A percentile compares a stretch with the other conserved stretches of the same genome.
Evolutionary conservation across 768 basidiomycete genomes (phyloP).

Genomic region (Butyriboletus loyo): DNA sequence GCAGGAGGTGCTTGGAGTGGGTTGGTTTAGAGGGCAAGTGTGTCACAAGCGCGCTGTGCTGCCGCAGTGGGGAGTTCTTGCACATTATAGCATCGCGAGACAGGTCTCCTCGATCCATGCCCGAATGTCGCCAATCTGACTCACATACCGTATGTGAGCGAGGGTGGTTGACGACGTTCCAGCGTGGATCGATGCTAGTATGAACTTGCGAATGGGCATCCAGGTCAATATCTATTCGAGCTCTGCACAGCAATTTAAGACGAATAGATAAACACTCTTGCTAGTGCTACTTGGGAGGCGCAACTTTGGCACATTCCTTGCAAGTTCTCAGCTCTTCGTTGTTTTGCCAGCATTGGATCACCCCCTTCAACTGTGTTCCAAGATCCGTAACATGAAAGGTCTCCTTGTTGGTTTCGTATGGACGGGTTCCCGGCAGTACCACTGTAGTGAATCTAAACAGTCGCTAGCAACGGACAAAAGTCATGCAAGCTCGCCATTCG

Average conservation of each 20-base stretch:
- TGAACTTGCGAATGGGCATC: no score
- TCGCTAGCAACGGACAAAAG: not conserved
- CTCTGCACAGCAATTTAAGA: constrained; percentile 5
- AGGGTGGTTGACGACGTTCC: not conserved
- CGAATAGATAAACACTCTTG: no score
- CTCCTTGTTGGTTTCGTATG: constrained; percentile 73
- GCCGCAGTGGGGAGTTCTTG: constrained; percentile 41
- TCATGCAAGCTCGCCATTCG: constrained; percentile 62
- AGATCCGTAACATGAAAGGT: constrained; percentile 86
- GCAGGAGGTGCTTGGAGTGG: constrained; percentile 45
- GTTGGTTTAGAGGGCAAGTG: constrained; percentile 9
- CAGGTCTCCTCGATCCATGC: no score
- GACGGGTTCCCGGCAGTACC: constrained; percentile 75
- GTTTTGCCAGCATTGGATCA: constrained; percentile 82
- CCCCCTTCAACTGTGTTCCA: constrained; percentile 89
- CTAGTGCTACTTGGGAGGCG: constrained; percentile 53
- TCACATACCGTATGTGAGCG: constrained; percentile 7
- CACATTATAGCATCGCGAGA: constrained; percentile 44
- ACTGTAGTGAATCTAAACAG: constrained; percentile 77
- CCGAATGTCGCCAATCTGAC: no score
- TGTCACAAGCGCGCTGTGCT: constrained; percentile 34
- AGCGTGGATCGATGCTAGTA: not conserved
- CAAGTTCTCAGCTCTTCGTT: constrained; percentile 67
- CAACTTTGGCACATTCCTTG: constrained; percentile 61
- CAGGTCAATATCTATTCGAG: constrained; percentile 12